Conservation (phyloP, 441 rosid species). For the Gossypium davidsonii region DNA sequence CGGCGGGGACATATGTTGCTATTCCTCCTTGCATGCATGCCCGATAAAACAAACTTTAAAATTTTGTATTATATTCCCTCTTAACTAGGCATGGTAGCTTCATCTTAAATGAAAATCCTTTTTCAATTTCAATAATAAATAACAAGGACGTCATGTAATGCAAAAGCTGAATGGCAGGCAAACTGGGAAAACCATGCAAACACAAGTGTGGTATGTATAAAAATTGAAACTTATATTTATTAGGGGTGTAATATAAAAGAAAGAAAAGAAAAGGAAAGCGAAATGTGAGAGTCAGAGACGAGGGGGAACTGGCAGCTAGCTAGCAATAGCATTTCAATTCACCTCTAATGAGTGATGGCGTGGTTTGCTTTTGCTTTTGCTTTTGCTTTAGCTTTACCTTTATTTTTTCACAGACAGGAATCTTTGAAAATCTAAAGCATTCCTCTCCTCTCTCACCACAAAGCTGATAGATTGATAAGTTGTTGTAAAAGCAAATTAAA, state of each 20-base stretch:
- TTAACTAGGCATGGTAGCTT: no score
- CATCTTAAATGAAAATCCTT: no score
- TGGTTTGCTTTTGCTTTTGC: slow-evolving; percentile 38
- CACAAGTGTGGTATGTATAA: no score
- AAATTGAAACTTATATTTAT: no score
- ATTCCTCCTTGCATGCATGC: no score
- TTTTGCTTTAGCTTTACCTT: slow-evolving; percentile 21
- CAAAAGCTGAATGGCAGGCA: no score
- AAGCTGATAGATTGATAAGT: neutral
- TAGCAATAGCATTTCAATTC: neutral
- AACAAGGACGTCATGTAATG: no score
- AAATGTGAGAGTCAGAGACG: slow-evolving; percentile 37
- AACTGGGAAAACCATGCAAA: no score
- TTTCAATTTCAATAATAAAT: no score
- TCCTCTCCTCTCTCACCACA: neutral
- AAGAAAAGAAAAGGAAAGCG: slow-evolving; percentile 23
- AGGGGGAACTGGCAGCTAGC: neutral
- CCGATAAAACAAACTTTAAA: no score
- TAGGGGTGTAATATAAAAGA: neutral
- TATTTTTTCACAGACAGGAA: slow-evolving; percentile 44
- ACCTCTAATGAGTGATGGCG: slow-evolving; percentile 34
- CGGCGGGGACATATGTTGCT: no score
- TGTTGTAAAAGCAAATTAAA: neutral
- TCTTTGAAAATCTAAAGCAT: slow-evolving; percentile 58
- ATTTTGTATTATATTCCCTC: no score